Conservation (phyloP, 495 filamentous ascomycete genomes). For the Podospora australis region DNA sequence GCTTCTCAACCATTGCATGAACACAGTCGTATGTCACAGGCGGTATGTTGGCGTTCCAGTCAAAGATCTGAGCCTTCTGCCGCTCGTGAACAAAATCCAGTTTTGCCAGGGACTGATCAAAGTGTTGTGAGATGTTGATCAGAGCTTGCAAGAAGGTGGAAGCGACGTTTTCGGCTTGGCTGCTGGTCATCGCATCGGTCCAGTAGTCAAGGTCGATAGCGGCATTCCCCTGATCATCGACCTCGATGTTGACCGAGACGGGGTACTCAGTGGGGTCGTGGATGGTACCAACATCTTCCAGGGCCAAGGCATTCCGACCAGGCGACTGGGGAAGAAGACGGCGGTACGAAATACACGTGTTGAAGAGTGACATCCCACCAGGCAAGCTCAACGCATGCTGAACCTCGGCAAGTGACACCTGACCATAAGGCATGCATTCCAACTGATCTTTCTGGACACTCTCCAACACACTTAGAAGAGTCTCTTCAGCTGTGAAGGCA, state of each 20-base stretch:
- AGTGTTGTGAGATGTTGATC: conserved; percentile 34
- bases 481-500: neutral
- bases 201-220: conserved; percentile 52
- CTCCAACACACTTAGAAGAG: conserved; percentile 9
- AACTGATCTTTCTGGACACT: conserved; percentile 29
- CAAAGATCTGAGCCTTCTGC: conserved; percentile 13
- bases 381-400: conserved; percentile 30
- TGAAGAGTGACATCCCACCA: conserved; percentile 26
- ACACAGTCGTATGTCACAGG: conserved; percentile 8
- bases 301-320: neutral
- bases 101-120: conserved; percentile 15
- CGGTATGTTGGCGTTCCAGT: conserved; percentile 21
- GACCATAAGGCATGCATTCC: conserved; percentile 30
- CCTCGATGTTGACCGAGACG: conserved; percentile 50
- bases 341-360: conserved; percentile 28
- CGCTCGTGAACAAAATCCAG: conserved; percentile 8
- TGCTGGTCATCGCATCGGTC: conserved; percentile 34
- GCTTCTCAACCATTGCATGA: conserved; percentile 17
- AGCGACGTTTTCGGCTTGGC: conserved; percentile 45
- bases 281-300: conserved; percentile 24
- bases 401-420: conserved; percentile 36
- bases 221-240: conserved; percentile 33
- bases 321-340: neutral
- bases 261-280: conserved; percentile 54
- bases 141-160: conserved; percentile 43